Evolutionary conservation across 495 filamentous ascomycete genomes (phyloP), one percentile per base, ranked within the genome.

Genomic region (Elaphomyces granulatus): DNA sequence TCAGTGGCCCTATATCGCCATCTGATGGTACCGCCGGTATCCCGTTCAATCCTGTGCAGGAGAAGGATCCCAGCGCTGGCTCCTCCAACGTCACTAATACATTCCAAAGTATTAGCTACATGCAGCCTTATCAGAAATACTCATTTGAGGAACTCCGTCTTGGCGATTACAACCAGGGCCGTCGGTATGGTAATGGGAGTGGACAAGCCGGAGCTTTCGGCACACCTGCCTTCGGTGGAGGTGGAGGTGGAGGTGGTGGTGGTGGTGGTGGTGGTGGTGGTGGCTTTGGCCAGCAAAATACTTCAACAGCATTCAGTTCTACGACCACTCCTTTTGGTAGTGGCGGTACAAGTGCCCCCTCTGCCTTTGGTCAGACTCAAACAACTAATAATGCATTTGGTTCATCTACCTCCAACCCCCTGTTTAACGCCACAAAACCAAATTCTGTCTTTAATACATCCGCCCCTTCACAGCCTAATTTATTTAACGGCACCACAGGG

Each of bases 71-170:
- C 12, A 65, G 62, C 37, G 23, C 23, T 12, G 58, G 57, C 41
- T 55, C 44, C 16, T 63, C 63, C 3, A 71, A 53, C 21, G 63
- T 68, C 32, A 79, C 67, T 38, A 83, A 81, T 52, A 71, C 81
- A 17, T 98, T 77, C 53, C 88, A 96, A 55, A 94, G 79, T 48
- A 81, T 98, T 45, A 73, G 75, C 10, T 92, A 94, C 48, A 80
- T 81, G 70, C 77, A 77, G 34, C 75, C 84, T 0, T 96, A 94
- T 61, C 75, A 73, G 54, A 87, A 86, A 45, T 94, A 75, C 59
- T 94, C 85, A 3, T 75, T 83, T 26, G 90, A 98, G 51, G 90
- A 98, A 58, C 60, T 98, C 34, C 75, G 90, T 51, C 57, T 93
- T 40, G 83, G 73, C 23, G 90, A 98, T 61, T 98, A 96, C 59